Conservation (phyloP, 176 grass and related monocot species). For the Canna indica region DNA sequence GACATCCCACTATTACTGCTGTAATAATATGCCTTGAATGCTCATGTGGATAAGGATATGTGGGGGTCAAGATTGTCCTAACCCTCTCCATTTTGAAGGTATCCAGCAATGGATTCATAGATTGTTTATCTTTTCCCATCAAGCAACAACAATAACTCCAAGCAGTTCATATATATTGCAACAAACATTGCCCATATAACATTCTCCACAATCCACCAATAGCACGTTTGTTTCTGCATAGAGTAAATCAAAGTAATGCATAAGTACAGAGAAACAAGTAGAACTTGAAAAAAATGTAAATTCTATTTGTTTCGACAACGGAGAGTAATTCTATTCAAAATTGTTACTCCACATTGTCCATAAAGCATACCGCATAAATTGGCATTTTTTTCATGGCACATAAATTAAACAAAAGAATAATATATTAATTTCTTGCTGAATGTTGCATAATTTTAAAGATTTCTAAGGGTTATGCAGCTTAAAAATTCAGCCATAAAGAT, state of each 20-base stretch:
- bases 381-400: too few species aligned
- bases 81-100: slow-evolving; percentile 78
- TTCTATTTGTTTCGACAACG: too few species aligned
- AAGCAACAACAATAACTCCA: background rate
- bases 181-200: background rate
- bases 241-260: background rate
- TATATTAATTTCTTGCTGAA: too few species aligned
- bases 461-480: too few species aligned
- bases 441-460: too few species aligned
- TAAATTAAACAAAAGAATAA: too few species aligned
- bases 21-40: slow-evolving; percentile 86
- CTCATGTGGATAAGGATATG: slow-evolving; percentile 79
- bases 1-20: slow-evolving; percentile 62
- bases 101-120: slow-evolving; percentile 49
- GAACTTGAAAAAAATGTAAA: too few species aligned
- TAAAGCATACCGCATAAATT: too few species aligned
- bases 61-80: slow-evolving; percentile 66
- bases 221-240: background rate
- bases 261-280: background rate
- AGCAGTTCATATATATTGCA: background rate
- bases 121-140: slow-evolving; percentile 56
- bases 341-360: too few species aligned
- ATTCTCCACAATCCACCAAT: slow-evolving; percentile 1
- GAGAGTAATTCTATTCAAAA: too few species aligned
- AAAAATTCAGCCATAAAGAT: too few species aligned